Percentiles rank a stretch among this genome's conserved stretches.
Evolutionary conservation across 108 stramenopile species (phyloP).

Genomic region (Skeletonema grethae): DNA sequence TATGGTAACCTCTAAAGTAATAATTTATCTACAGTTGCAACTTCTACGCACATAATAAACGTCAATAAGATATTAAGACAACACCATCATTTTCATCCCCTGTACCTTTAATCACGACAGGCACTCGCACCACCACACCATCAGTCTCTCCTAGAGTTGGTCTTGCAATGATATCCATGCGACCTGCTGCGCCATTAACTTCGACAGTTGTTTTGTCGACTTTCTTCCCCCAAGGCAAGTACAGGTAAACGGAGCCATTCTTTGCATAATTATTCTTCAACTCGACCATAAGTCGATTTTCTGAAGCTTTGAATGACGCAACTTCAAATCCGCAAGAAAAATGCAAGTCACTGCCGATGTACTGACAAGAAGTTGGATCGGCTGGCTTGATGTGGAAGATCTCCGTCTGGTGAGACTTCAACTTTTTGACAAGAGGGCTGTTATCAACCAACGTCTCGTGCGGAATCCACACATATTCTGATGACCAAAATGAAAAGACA

Average conservation of each 20-base stretch:
- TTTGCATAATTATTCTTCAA: constrained; percentile 69
- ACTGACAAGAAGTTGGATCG: constrained; percentile 71
- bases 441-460: constrained; percentile 48
- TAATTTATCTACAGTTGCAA: not conserved
- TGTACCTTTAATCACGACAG: constrained; percentile 51
- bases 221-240: constrained; percentile 56
- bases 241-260: constrained; percentile 64
- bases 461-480: constrained; percentile 75
- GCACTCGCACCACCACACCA: constrained; percentile 46
- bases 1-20: not conserved
- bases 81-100: constrained; percentile 48
- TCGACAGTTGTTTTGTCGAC: constrained; percentile 28
- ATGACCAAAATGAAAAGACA: constrained; percentile 87
- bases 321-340: constrained; percentile 92
- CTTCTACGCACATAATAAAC: not conserved
- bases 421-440: constrained; percentile 57
- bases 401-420: constrained; percentile 80
- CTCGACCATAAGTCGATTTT: constrained; percentile 26
- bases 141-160: constrained; percentile 39
- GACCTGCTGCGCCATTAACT: constrained; percentile 51
- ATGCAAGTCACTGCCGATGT: constrained; percentile 90
- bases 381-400: constrained; percentile 86
- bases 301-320: constrained; percentile 48
- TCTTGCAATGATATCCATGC: constrained; percentile 64
- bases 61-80: constrained; percentile 20